phyloP scores from a whole-genome alignment of 2,329 filamentous ascomycete species.

The Pestalotiopsis sp. region DNA sequence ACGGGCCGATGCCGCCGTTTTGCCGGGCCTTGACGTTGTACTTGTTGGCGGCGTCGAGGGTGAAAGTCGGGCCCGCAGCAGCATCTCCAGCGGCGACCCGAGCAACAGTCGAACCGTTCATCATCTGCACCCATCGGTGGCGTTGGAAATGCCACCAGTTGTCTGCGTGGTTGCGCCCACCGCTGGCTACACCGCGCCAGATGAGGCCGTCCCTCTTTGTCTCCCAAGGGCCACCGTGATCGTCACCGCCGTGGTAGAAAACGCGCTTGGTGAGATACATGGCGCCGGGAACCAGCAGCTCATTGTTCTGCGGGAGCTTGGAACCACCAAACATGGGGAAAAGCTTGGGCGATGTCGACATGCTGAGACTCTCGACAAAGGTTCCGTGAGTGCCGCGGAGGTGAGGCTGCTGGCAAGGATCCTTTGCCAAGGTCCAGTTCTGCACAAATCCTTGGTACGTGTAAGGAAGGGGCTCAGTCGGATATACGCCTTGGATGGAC shows the following conservation, averaged over 20 bases:
- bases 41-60: slow-evolving; percentile 44
- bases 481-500: slow-evolving; percentile 27
- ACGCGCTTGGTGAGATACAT: slow-evolving; percentile 62
- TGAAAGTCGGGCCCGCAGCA: slow-evolving; percentile 46
- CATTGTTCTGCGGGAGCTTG: slow-evolving; percentile 65
- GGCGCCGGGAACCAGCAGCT: slow-evolving; percentile 65
- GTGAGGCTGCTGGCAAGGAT: slow-evolving; percentile 62
- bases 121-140: slow-evolving; percentile 68
- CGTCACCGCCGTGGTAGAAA: slow-evolving; percentile 57
- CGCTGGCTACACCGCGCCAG: slow-evolving; percentile 66
- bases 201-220: slow-evolving; percentile 56
- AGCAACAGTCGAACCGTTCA: slow-evolving; percentile 61
- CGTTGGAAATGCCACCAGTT: slow-evolving; percentile 72
- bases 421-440: slow-evolving; percentile 61
- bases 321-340: slow-evolving; percentile 65
- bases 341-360: slow-evolving; percentile 55
- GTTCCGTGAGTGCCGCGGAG: slow-evolving; percentile 56
- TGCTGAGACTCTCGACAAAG: slow-evolving; percentile 55
- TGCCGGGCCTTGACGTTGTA: slow-evolving; percentile 29
- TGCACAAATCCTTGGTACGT: slow-evolving; percentile 51
- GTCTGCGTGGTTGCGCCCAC: slow-evolving; percentile 47
- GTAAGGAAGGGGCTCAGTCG: slow-evolving; percentile 26
- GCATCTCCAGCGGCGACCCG: slow-evolving; percentile 43
- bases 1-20: slow-evolving; percentile 39
- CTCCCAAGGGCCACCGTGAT: slow-evolving; percentile 58